Percentiles rank a stretch among this genome's conserved stretches.
phyloP scores from a whole-genome alignment of 345 rosid species.

The Turritis glabra region DNA sequence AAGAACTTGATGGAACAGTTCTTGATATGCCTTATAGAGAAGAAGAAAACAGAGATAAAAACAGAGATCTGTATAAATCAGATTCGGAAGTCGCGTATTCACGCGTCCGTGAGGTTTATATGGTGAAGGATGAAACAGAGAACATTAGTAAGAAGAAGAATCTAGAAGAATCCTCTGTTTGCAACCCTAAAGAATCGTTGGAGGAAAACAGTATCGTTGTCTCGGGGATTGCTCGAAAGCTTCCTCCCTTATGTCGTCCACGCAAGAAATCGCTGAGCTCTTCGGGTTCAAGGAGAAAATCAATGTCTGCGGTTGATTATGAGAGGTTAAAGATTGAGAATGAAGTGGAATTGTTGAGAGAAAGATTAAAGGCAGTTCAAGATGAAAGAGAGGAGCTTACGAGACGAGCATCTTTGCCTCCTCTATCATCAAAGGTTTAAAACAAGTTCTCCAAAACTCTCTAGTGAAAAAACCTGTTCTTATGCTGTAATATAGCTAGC shows the following conservation, averaged over 20 bases:
- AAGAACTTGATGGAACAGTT: conserved; percentile 45
- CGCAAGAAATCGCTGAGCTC: conserved; percentile 35
- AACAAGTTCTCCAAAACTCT: not conserved
- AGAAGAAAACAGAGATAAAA: conserved; percentile 10
- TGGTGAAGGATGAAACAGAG: conserved; percentile 39
- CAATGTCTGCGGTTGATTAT: conserved; percentile 76
- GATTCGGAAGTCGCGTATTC: conserved; percentile 38
- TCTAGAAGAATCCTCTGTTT: conserved; percentile 26
- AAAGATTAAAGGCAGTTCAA: conserved; percentile 59
- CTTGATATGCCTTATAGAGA: conserved; percentile 29
- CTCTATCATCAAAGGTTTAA: conserved; percentile 56
- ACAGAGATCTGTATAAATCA: conserved; percentile 27
- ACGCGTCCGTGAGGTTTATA: conserved; percentile 36
- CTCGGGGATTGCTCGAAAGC: conserved; percentile 40
- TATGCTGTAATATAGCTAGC: not conserved
- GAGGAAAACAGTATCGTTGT: conserved; percentile 43
- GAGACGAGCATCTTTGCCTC: conserved; percentile 57
- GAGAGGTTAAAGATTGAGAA: conserved; percentile 71
- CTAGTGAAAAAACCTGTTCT: not conserved
- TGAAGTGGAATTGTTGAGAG: conserved; percentile 69
- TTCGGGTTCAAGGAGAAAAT: conserved; percentile 51
- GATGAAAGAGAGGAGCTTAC: conserved; percentile 64
- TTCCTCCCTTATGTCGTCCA: conserved; percentile 44
- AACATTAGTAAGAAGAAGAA: conserved; percentile 37
- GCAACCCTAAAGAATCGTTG: conserved; percentile 14